Evolutionary conservation across 257 asterid genomes (phyloP).

Genomic region (Ligustrum vulgare): DNA sequence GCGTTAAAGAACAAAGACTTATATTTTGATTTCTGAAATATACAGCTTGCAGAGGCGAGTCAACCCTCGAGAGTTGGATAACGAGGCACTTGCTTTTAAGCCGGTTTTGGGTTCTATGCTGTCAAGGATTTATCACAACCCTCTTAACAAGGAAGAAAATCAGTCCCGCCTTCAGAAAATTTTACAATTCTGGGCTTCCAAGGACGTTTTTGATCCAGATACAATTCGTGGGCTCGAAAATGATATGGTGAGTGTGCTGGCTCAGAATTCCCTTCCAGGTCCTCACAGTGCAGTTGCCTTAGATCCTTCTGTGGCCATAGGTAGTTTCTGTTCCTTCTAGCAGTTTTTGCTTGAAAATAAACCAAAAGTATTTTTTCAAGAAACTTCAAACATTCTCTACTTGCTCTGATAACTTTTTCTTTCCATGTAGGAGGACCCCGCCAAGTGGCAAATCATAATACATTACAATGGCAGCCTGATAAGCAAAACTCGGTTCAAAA

Average conservation of each 20-base stretch:
- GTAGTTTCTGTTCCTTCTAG: slow-evolving; percentile 33
- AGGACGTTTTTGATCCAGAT: slow-evolving; percentile 90
- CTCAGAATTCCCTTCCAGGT: slow-evolving; percentile 54
- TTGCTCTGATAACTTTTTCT: slow-evolving; percentile 1
- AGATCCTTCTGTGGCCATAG: slow-evolving; percentile 57
- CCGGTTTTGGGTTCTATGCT: slow-evolving; percentile 95
- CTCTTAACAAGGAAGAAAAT: slow-evolving; percentile 87
- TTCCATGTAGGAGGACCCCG: slow-evolving; percentile 41
- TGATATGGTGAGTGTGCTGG: slow-evolving; percentile 71
- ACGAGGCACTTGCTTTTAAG: slow-evolving; percentile 90
- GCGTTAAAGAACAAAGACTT: too few species aligned
- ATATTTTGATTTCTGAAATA: slow-evolving; percentile 19
- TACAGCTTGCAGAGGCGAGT: slow-evolving; percentile 90
- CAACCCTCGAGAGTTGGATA: slow-evolving; percentile 80
- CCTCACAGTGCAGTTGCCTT: slow-evolving; percentile 45
- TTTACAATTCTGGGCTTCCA: slow-evolving; percentile 92
- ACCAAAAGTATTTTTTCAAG: neutral
- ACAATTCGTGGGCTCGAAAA: slow-evolving; percentile 70
- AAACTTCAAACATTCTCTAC: neutral
- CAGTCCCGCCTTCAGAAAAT: slow-evolving; percentile 91
- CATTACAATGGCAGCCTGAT: slow-evolving; percentile 59
- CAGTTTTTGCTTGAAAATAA: slow-evolving; percentile 6
- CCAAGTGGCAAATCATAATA: slow-evolving; percentile 41
- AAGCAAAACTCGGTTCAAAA: slow-evolving; percentile 43
- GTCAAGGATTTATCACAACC: slow-evolving; percentile 86